These are phyloP conservation scores for Calonectria hawksworthii DNA, from an alignment of 2,329 filamentous ascomycete genomes.

Conservation along the genomic window DNA sequence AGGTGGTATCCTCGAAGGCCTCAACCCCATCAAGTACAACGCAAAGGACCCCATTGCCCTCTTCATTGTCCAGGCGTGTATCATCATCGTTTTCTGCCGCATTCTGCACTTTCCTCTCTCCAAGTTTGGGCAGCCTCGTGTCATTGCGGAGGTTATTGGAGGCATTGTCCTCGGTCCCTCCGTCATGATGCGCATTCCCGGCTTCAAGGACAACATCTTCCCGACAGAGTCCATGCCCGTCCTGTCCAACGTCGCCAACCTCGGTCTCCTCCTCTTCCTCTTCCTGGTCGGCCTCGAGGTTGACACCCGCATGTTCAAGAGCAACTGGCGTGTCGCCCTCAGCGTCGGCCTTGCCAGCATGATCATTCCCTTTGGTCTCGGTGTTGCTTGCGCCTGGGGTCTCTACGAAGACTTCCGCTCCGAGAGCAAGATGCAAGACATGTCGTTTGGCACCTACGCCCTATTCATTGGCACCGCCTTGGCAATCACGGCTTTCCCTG, in stretches of 20 bases:
- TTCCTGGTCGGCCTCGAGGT: conserved; percentile 92
- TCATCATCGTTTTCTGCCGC: conserved; percentile 64
- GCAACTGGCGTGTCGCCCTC: conserved; percentile 85
- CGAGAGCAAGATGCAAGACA: conserved; percentile 55
- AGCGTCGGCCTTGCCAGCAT: conserved; percentile 86
- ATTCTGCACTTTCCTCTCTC: conserved; percentile 80
- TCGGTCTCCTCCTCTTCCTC: conserved; percentile 87
- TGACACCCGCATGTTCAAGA: conserved; percentile 81
- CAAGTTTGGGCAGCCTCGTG: conserved; percentile 82
- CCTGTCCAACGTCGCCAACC: conserved; percentile 82
- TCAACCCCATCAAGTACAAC: conserved; percentile 78
- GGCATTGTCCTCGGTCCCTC: conserved; percentile 89
- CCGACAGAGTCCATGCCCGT: conserved; percentile 81
- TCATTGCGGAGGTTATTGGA: conserved; percentile 89
- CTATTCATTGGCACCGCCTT: conserved; percentile 92
- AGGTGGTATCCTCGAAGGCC: conserved; percentile 78
- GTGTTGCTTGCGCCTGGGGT: conserved; percentile 84
- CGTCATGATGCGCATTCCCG: conserved; percentile 87
- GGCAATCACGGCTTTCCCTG: conserved; percentile 92
- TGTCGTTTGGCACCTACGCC: conserved; percentile 69
- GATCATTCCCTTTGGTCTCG: conserved; percentile 85
- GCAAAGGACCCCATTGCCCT: conserved; percentile 77
- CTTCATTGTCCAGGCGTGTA: conserved; percentile 52
- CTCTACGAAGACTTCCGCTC: conserved; percentile 80
- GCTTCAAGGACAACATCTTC: conserved; percentile 83